Evolutionary conservation across 1,284 basidiomycete genomes (phyloP).

Genomic region (Leccinum holopus): DNA sequence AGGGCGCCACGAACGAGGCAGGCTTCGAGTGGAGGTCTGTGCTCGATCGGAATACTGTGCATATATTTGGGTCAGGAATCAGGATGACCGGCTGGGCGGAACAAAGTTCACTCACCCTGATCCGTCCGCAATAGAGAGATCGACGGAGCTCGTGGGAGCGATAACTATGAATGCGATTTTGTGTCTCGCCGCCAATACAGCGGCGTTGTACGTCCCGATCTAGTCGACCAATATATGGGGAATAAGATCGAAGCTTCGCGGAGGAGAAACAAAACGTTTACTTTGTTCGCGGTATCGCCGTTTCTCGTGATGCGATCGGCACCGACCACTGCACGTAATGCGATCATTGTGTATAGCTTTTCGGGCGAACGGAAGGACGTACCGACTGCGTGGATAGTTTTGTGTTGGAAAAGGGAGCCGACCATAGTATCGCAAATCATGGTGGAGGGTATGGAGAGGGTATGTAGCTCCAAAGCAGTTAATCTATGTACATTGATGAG

Average conservation of each 20-base stretch:
- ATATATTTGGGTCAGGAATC: background rate
- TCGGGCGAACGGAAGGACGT: slow-evolving; percentile 25
- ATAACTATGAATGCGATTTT: slow-evolving; percentile 87
- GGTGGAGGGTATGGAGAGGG: slow-evolving; percentile 77
- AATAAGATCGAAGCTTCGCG: background rate
- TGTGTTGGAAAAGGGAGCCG: slow-evolving; percentile 86
- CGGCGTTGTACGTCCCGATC: slow-evolving; percentile 91
- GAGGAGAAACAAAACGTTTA: slow-evolving; percentile 26
- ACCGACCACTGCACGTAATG: slow-evolving; percentile 58
- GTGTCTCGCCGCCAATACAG: slow-evolving; percentile 82
- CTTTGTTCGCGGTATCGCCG: slow-evolving; percentile 94
- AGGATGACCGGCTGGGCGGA: background rate
- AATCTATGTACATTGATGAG: slow-evolving; percentile 45
- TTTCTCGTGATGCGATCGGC: slow-evolving; percentile 86
- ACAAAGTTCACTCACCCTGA: slow-evolving; percentile 50
- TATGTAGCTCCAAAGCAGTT: slow-evolving; percentile 84
- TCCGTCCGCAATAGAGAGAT: slow-evolving; percentile 75
- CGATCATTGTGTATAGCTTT: background rate
- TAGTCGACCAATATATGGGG: slow-evolving; percentile 29
- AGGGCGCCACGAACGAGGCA: slow-evolving; percentile 80
- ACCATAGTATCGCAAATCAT: slow-evolving; percentile 97
- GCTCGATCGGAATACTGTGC: slow-evolving; percentile 85
- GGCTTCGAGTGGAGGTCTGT: slow-evolving; percentile 82
- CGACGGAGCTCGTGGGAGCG: slow-evolving; percentile 87
- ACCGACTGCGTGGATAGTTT: slow-evolving; percentile 86